Evolutionary conservation across 1,284 basidiomycete species (phyloP).

Genomic region (Paramarasmius palmivorus): DNA sequence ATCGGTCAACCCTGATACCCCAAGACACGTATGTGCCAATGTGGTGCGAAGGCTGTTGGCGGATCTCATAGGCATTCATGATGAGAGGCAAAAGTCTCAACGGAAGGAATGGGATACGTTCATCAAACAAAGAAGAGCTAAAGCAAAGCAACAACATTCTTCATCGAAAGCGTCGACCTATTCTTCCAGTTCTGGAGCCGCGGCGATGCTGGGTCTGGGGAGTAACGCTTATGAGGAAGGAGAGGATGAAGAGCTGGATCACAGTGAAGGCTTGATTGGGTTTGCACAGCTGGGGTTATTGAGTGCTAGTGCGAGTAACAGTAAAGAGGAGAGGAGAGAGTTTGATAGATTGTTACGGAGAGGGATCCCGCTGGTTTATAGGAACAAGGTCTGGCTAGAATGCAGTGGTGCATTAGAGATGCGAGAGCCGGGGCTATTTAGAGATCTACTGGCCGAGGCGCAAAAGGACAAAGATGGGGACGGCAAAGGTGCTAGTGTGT

Average conservation of each 20-base stretch:
- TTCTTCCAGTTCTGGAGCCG: constrained; percentile 43
- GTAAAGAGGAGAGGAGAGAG: constrained; percentile 75
- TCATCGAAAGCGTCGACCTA: constrained; percentile 27
- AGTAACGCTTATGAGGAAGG: constrained; percentile 37
- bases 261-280: constrained; percentile 80
- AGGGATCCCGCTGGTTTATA: constrained; percentile 88
- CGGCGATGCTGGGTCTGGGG: constrained; percentile 63
- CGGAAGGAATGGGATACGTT: constrained; percentile 90
- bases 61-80: constrained; percentile 87
- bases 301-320: constrained; percentile 33
- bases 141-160: constrained; percentile 32
- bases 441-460: constrained; percentile 73
- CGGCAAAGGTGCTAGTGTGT: constrained; percentile 51
- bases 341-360: constrained; percentile 79
- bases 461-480: constrained; percentile 28
- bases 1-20: constrained; percentile 55
- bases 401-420: constrained; percentile 91
- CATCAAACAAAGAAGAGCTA: constrained; percentile 63
- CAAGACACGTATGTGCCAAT: constrained; percentile 70
- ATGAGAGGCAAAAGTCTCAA: constrained; percentile 74
- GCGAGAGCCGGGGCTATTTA: constrained; percentile 89
- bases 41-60: constrained; percentile 78
- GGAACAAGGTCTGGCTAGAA: constrained; percentile 89
- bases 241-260: constrained; percentile 69
- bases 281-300: constrained; percentile 85